Evolutionary conservation across 805 yeast genomes (phyloP).

Genomic region (Phaffomyces thermotolerans): DNA sequence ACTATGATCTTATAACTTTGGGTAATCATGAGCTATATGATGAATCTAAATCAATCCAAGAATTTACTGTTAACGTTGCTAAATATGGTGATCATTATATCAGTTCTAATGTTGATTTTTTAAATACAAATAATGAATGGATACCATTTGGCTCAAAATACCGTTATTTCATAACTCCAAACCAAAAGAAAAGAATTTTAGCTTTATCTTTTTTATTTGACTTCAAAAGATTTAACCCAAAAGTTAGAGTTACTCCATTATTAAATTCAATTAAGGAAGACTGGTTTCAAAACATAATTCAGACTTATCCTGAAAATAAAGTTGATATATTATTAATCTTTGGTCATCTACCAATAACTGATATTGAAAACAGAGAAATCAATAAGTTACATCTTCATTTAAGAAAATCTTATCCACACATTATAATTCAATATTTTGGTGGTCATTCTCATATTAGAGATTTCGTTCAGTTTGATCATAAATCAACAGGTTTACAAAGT

Average conservation of each 20-base stretch:
- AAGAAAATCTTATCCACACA: conserved; percentile 51
- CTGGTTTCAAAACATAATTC: conserved; percentile 56
- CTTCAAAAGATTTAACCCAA: conserved; percentile 52
- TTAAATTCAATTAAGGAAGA: conserved; percentile 41
- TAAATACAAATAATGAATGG: conserved; percentile 36
- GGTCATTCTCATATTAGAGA: conserved; percentile 94
- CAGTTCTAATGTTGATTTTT: conserved; percentile 62
- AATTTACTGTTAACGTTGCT: conserved; percentile 52
- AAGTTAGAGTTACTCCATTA: conserved; percentile 59
- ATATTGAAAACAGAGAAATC: conserved; percentile 27
- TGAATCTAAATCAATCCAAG: conserved; percentile 55
- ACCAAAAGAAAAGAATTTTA: conserved; percentile 44
- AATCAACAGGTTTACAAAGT: conserved; percentile 77
- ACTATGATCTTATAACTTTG: conserved; percentile 72
- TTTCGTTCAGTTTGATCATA: conserved; percentile 58
- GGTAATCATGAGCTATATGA: conserved; percentile 90
- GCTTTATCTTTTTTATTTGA: conserved; percentile 78
- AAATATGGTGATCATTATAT: conserved; percentile 60
- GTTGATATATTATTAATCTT: conserved; percentile 64
- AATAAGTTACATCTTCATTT: conserved; percentile 34
- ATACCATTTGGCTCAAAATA: conserved; percentile 64
- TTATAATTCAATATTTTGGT: conserved; percentile 78
- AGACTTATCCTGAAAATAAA: conserved; percentile 28
- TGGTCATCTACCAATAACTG: conserved; percentile 72
- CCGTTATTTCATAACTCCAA: conserved; percentile 57